Evolutionary conservation across 2,329 filamentous ascomycete species (phyloP).

Genomic region (Hirsutella thompsonii): DNA sequence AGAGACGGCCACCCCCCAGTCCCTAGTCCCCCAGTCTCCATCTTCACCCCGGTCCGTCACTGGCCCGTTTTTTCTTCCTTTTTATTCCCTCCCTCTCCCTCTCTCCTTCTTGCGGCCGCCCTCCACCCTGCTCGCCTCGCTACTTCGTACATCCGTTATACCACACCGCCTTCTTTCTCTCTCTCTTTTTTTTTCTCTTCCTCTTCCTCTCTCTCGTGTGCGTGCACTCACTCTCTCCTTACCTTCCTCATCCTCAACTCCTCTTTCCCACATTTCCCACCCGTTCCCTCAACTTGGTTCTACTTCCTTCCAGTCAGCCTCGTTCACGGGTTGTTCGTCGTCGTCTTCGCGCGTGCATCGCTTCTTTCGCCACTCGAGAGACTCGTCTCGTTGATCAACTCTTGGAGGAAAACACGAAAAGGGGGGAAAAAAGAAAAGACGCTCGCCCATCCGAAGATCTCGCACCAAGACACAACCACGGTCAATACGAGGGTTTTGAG

Average conservation of each 20-base stretch:
- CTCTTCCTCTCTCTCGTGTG: slow-evolving; percentile 12
- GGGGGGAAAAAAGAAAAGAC: not conserved
- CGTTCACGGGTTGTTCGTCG: slow-evolving; percentile 13
- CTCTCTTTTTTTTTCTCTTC: slow-evolving; percentile 15
- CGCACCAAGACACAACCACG: not conserved
- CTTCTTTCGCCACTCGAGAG: not conserved
- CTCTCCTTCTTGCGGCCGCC: slow-evolving; percentile 7
- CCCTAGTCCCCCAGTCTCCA: not conserved
- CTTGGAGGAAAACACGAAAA: not conserved
- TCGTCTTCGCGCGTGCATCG: slow-evolving; percentile 3
- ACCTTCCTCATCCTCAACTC: slow-evolving; percentile 1
- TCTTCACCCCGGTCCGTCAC: slow-evolving; percentile 10
- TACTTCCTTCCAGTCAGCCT: slow-evolving; percentile 4
- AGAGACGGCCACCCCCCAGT: no score
- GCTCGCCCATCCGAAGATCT: not conserved
- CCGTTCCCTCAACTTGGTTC: slow-evolving; percentile 9
- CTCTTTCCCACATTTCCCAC: slow-evolving; percentile 2
- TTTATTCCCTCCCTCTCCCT: slow-evolving; percentile 13
- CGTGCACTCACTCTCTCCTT: slow-evolving; percentile 12
- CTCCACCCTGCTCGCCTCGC: slow-evolving; percentile 12
- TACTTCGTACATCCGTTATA: slow-evolving; percentile 12
- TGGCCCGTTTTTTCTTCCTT: slow-evolving; percentile 8
- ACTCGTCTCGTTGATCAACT: slow-evolving; percentile 2
- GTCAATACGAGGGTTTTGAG: not conserved
- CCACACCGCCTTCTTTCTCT: slow-evolving; percentile 18